Conservation (phyloP, 495 filamentous ascomycete genomes). For the Collariella sp. region DNA sequence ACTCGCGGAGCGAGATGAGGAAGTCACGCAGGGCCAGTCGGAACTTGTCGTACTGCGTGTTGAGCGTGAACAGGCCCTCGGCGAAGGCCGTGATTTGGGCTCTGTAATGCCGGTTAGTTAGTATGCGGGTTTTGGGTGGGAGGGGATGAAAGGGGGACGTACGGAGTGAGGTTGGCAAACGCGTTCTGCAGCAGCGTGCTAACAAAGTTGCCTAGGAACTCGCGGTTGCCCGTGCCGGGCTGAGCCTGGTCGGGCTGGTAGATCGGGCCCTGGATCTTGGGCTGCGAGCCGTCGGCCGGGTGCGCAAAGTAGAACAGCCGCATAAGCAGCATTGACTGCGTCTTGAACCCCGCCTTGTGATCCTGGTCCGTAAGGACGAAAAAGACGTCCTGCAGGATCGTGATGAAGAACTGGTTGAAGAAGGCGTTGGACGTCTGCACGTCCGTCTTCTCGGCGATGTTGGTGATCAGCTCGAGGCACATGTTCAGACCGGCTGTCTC, state of each 20-base stretch:
- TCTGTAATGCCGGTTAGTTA: slow-evolving; percentile 44
- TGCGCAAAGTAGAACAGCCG: slow-evolving; percentile 93
- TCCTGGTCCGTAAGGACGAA: slow-evolving; percentile 96
- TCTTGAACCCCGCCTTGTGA: slow-evolving; percentile 98
- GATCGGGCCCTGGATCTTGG: slow-evolving; percentile 85
- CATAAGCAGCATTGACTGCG: slow-evolving; percentile 84
- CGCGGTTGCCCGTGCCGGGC: slow-evolving; percentile 72
- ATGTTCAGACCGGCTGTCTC: slow-evolving; percentile 97
- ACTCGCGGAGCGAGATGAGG: slow-evolving; percentile 93
- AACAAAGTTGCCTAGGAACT: slow-evolving; percentile 82
- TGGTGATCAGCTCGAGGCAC: slow-evolving; percentile 96
- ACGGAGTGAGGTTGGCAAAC: slow-evolving; percentile 89
- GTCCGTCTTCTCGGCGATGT: slow-evolving; percentile 87
- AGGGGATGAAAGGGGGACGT: slow-evolving; percentile 34
- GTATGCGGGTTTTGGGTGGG: slow-evolving; percentile 8
- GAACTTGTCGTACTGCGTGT: slow-evolving; percentile 19
- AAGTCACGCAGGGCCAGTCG: slow-evolving; percentile 57
- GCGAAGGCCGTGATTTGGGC: slow-evolving; percentile 74
- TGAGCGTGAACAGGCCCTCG: slow-evolving; percentile 18
- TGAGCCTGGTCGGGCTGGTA: slow-evolving; percentile 75
- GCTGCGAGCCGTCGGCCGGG: slow-evolving; percentile 48
- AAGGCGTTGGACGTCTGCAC: slow-evolving; percentile 78
- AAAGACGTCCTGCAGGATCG: slow-evolving; percentile 95
- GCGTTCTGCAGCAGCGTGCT: slow-evolving; percentile 78
- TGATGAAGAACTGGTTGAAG: slow-evolving; percentile 93